phyloP scores from a whole-genome alignment of 2,329 filamentous ascomycete species.

The Scorias spongiosa region DNA sequence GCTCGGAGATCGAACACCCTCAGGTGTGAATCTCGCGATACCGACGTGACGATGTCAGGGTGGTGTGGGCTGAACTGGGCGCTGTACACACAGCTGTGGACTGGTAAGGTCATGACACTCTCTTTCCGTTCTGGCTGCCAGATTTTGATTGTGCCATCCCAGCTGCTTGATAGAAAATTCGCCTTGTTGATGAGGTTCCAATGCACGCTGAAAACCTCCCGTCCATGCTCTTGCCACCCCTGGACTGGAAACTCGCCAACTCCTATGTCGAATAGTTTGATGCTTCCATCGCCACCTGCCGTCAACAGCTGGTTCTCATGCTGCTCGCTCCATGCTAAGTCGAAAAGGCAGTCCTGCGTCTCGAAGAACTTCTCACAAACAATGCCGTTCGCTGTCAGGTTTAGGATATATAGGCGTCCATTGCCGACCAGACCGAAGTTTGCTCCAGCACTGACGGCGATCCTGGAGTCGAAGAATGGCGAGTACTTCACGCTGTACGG shows the following conservation, averaged over 20 bases:
- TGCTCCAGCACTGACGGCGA: conserved; percentile 78
- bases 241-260: conserved; percentile 74
- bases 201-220: conserved; percentile 81
- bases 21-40: conserved; percentile 76
- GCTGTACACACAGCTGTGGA: conserved; percentile 87
- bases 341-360: conserved; percentile 93
- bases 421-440: conserved; percentile 98
- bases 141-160: conserved; percentile 93
- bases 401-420: conserved; percentile 72
- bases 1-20: conserved; percentile 85
- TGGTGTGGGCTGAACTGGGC: conserved; percentile 82
- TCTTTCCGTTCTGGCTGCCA: conserved; percentile 59
- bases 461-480: conserved; percentile 88
- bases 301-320: conserved; percentile 89
- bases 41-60: conserved; percentile 70
- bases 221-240: conserved; percentile 83
- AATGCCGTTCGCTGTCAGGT: conserved; percentile 69
- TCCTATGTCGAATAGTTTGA: conserved; percentile 83
- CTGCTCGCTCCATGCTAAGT: conserved; percentile 86
- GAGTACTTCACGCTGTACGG: conserved; percentile 97
- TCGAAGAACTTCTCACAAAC: conserved; percentile 81
- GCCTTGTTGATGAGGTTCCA: conserved; percentile 91
- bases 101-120: conserved; percentile 72
- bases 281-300: conserved; percentile 80
- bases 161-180: conserved; percentile 78